Percentiles rank a stretch among this genome's conserved stretches.
Conservation (phyloP, 768 basidiomycete genomes). For the Naganishia randhawae region DNA sequence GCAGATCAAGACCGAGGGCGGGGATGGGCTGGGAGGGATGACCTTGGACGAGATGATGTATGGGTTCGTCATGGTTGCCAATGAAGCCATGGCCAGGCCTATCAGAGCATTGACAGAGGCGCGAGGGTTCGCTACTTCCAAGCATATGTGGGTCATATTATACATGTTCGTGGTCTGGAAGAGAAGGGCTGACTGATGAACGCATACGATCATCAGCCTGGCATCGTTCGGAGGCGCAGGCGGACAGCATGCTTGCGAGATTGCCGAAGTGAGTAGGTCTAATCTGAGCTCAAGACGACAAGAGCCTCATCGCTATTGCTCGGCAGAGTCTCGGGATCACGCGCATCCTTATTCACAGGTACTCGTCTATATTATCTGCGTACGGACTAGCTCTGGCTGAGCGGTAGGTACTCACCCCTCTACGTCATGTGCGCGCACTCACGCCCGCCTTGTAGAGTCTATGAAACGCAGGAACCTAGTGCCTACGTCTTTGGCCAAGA, state of each 20-base stretch:
- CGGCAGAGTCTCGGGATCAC: slow-evolving; percentile 28
- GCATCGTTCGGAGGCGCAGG: slow-evolving; percentile 51
- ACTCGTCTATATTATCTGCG: slow-evolving; percentile 88
- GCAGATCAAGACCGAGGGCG: slow-evolving; percentile 60
- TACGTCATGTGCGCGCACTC: neutral
- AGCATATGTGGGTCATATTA: slow-evolving; percentile 59
- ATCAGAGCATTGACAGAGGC: slow-evolving; percentile 89
- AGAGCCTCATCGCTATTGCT: neutral
- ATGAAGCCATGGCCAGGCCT: slow-evolving; percentile 92
- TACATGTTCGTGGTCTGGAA: slow-evolving; percentile 4
- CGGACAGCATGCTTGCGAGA: slow-evolving; percentile 46
- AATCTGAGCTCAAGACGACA: neutral
- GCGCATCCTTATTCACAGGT: slow-evolving; percentile 53
- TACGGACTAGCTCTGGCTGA: slow-evolving; percentile 68
- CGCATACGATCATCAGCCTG: slow-evolving; percentile 35
- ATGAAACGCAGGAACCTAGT: slow-evolving; percentile 83
- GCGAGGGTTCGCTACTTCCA: slow-evolving; percentile 73
- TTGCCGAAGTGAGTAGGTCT: slow-evolving; percentile 33
- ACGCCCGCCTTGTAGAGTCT: slow-evolving; percentile 57
- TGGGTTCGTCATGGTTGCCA: slow-evolving; percentile 94
- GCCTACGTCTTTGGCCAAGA: slow-evolving; percentile 68
- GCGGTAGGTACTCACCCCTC: slow-evolving; percentile 30
- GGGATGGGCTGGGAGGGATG: slow-evolving; percentile 57
- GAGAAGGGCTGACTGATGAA: neutral
- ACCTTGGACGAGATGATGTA: slow-evolving; percentile 80